phyloP scores from a whole-genome alignment of 768 basidiomycete species.

The Leccinum arenicola region DNA sequence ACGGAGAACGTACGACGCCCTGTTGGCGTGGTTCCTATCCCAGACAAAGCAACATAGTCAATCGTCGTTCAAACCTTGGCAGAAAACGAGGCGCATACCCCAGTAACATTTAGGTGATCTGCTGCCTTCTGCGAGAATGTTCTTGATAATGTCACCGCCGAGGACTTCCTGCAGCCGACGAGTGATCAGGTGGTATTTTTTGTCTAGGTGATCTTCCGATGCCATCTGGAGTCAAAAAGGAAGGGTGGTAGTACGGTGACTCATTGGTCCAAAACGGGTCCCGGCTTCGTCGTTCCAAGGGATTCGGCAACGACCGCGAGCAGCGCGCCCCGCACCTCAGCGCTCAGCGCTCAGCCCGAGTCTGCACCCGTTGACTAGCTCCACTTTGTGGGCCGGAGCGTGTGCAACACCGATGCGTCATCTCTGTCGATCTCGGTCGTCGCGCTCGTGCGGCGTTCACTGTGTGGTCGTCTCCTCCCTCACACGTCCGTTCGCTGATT shows the following conservation, averaged over 20 bases:
- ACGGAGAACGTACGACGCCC: conserved; percentile 75
- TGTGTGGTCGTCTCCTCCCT: too few species aligned
- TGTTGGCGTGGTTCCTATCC: conserved; percentile 84
- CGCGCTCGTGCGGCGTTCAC: too few species aligned
- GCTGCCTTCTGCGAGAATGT: conserved; percentile 72
- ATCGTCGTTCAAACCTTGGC: not conserved
- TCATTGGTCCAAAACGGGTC: too few species aligned
- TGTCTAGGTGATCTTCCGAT: conserved; percentile 29
- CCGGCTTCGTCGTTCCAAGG: too few species aligned
- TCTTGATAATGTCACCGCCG: conserved; percentile 79
- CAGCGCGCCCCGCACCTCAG: too few species aligned
- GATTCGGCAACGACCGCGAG: too few species aligned
- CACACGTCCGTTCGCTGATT: too few species aligned
- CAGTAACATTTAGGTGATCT: conserved; percentile 84
- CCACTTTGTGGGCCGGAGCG: too few species aligned
- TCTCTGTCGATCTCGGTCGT: too few species aligned
- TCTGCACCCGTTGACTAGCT: too few species aligned
- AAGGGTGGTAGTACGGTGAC: not conserved
- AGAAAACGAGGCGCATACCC: conserved; percentile 50
- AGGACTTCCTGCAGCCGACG: conserved; percentile 84
- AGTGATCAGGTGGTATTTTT: conserved; percentile 80
- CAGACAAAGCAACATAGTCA: not conserved
- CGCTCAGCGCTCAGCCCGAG: too few species aligned
- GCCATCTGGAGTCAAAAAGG: conserved; percentile 25
- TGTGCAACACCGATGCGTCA: too few species aligned